Evolutionary conservation across 176 grass and related monocot species (phyloP).

Genomic region (Oryza brachyantha): DNA sequence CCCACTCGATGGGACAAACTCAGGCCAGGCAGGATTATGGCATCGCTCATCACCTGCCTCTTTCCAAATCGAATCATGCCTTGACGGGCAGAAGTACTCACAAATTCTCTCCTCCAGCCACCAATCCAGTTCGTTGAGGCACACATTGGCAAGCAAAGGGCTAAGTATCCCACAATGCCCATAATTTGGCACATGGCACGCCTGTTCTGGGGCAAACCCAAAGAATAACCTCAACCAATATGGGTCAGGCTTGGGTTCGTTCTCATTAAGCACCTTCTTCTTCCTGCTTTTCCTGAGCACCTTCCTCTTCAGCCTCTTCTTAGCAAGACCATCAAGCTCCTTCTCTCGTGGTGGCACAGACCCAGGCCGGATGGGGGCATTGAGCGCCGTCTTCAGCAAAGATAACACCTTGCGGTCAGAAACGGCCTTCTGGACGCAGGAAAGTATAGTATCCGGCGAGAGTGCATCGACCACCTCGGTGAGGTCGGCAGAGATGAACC

Average conservation of each 20-base stretch:
- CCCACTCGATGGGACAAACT: constrained; percentile 75
- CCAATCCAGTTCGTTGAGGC: constrained; percentile 76
- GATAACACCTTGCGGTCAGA: constrained; percentile 51
- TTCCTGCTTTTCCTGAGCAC: constrained; percentile 78
- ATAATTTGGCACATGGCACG: constrained; percentile 46
- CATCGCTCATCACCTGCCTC: constrained; percentile 58
- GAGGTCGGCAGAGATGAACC: constrained; percentile 88
- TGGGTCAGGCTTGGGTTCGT: constrained; percentile 81
- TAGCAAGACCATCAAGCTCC: constrained; percentile 49
- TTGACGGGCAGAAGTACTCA: constrained; percentile 72
- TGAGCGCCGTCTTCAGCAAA: constrained; percentile 77
- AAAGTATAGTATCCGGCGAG: constrained; percentile 55
- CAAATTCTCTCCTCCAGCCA: constrained; percentile 83
- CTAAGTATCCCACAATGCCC: constrained; percentile 85
- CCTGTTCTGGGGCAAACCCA: constrained; percentile 71
- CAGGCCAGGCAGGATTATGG: constrained; percentile 94
- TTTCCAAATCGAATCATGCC: constrained; percentile 78
- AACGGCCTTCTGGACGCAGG: constrained; percentile 43
- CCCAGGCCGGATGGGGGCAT: constrained; percentile 40
- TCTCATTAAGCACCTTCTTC: constrained; percentile 73
- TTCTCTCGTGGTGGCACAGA: constrained; percentile 33
- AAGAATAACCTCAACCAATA: constrained; percentile 92
- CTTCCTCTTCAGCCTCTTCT: constrained; percentile 93
- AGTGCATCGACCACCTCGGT: constrained; percentile 48
- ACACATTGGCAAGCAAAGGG: constrained; percentile 83